These are phyloP conservation scores for Suhomyces guaymorum DNA, from an alignment of 1,139 yeast genomes.

Conservation along the genomic window DNA sequence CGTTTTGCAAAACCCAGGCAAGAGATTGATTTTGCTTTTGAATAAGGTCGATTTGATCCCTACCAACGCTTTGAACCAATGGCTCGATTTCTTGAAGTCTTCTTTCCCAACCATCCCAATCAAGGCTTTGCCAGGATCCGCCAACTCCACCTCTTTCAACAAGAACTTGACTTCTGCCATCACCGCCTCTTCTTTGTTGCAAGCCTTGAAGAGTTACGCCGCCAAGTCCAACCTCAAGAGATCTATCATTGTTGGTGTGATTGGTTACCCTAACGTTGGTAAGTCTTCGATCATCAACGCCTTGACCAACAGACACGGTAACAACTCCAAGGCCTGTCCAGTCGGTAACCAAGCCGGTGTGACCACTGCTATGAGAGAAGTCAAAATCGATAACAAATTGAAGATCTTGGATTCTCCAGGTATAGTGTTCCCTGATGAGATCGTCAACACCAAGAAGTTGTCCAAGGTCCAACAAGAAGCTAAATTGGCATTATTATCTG, in stretches of 20 bases:
- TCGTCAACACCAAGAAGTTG: conserved; percentile 44
- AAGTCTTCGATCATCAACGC: conserved; percentile 94
- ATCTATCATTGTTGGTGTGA: conserved; percentile 92
- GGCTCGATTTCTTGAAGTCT: conserved; percentile 79
- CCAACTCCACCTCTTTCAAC: conserved; percentile 69
- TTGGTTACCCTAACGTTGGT: conserved; percentile 93
- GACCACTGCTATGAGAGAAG: conserved; percentile 87
- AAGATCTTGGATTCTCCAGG: conserved; percentile 95
- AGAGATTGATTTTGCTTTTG: conserved; percentile 79
- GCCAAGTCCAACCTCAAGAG: conserved; percentile 81
- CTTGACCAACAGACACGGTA: conserved; percentile 78
- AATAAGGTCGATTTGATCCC: conserved; percentile 95
- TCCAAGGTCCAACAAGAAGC: conserved; percentile 74
- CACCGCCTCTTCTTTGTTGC: conserved; percentile 74
- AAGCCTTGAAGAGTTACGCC: conserved; percentile 84
- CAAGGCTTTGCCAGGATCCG: conserved; percentile 56
- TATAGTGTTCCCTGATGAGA: conserved; percentile 85
- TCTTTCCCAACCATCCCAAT: conserved; percentile 92
- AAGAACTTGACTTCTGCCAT: conserved; percentile 71
- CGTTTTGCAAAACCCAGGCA: conserved; percentile 72
- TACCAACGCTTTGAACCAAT: conserved; percentile 73
- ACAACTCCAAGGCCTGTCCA: conserved; percentile 75
- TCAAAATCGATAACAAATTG: conserved; percentile 86
- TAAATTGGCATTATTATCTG: conserved; percentile 81
- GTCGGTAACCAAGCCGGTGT: conserved; percentile 98